These are phyloP conservation scores for Ogataea polymorpha DNA, from an alignment of 805 yeast genomes.

Conservation along the genomic window DNA sequence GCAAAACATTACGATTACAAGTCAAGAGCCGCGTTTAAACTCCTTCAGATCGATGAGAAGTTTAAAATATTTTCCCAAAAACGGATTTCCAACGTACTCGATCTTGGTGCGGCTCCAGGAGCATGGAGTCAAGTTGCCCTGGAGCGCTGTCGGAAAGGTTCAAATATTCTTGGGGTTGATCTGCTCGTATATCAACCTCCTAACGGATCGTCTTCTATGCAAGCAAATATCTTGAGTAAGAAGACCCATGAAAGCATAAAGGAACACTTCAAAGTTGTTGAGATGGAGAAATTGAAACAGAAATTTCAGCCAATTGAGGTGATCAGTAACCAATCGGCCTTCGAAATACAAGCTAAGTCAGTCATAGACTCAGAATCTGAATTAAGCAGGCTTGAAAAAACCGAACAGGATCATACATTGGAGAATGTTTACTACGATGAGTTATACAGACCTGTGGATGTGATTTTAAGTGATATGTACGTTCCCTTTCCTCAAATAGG, in stretches of 20 bases:
- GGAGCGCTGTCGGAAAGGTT: conserved; percentile 45
- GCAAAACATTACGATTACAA: conserved; percentile 61
- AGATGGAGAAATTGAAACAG: conserved; percentile 29
- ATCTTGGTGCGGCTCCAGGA: conserved; percentile 91
- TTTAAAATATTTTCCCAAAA: conserved; percentile 47
- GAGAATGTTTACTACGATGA: conserved; percentile 1
- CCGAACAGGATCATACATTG: conserved; percentile 1
- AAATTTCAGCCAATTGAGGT: conserved; percentile 19
- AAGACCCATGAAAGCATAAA: conserved; percentile 57
- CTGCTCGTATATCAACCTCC: conserved; percentile 79
- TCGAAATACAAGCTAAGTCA: conserved; percentile 16
- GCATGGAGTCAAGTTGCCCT: conserved; percentile 90
- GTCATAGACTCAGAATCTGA: conserved; percentile 20
- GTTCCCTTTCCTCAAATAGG: conserved; percentile 54
- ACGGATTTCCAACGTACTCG: conserved; percentile 50
- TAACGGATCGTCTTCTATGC: conserved; percentile 71
- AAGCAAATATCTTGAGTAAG: conserved; percentile 79
- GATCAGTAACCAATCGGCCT: conserved; percentile 5
- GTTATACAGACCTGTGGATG: conserved; percentile 53
- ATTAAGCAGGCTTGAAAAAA: conserved; percentile 8
- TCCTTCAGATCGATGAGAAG: conserved; percentile 68
- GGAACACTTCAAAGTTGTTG: conserved; percentile 41
- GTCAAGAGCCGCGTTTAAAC: conserved; percentile 90
- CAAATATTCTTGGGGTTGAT: conserved; percentile 77
- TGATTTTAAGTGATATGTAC: conserved; percentile 80